Percentiles rank a stretch among this genome's conserved stretches.
These are phyloP conservation scores for Diplodia mutila DNA, from an alignment of 2,329 filamentous ascomycete genomes.

Conservation along the genomic window DNA sequence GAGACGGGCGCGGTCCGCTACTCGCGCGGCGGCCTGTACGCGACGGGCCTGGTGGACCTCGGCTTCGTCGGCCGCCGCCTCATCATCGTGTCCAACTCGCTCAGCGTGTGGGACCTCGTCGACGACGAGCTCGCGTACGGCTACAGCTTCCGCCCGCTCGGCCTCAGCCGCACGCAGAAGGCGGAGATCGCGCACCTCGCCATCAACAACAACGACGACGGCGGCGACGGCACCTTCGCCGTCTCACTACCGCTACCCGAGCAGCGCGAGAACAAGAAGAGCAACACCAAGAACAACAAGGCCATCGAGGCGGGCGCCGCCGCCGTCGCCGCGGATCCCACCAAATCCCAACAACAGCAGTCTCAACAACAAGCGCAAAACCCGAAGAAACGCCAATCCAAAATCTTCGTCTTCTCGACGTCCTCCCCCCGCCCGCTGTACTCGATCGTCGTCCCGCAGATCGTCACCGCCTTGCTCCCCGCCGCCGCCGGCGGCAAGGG, in stretches of 20 bases:
- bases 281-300: background rate
- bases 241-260: constrained; percentile 44
- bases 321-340: background rate
- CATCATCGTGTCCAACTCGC: constrained; percentile 71
- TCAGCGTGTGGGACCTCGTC: constrained; percentile 84
- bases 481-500: constrained; percentile 63
- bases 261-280: constrained; percentile 25
- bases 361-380: constrained; percentile 22
- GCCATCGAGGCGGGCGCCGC: background rate
- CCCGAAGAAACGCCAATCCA: constrained; percentile 37
- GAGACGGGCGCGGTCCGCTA: constrained; percentile 68
- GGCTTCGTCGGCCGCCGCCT: constrained; percentile 74
- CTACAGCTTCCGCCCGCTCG: constrained; percentile 58
- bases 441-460: constrained; percentile 57
- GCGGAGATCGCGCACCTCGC: constrained; percentile 63
- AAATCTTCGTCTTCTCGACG: constrained; percentile 69
- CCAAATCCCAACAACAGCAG: constrained; percentile 36
- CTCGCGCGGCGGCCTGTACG: constrained; percentile 69
- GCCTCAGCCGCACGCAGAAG: constrained; percentile 41
- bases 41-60: constrained; percentile 67
- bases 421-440: constrained; percentile 63
- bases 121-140: constrained; percentile 73
- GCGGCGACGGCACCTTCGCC: constrained; percentile 47
- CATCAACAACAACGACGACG: constrained; percentile 59
- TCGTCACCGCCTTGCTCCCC: constrained; percentile 70